Base-by-base conservation (phyloP, 768 basidiomycete genomes). In the Podaxis sp. region DNA sequence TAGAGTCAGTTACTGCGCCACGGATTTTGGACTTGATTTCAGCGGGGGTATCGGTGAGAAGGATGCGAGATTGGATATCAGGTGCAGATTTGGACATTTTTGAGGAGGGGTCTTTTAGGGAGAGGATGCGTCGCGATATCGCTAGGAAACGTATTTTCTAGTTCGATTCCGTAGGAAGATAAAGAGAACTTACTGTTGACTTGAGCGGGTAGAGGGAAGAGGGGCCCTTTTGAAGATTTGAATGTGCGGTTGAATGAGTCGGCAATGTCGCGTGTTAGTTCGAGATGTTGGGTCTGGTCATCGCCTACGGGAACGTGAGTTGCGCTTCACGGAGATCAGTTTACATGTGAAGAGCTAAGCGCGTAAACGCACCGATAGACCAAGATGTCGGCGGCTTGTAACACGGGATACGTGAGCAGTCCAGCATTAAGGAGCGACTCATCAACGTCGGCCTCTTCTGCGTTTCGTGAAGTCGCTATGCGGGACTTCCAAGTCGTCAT, bases 401-500 rank as follows among this genome's bases (percentile, higher is more conserved):
- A 80, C 12, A 96, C 86, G 0, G 96, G 96, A 73, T 98, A 97
- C 1, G 93, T 93, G 67, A 98, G 87, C 22, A 98, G 77, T 1
- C 96, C 96, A 0, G 88, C 82, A 63, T 94, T 93, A 1, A 97
- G 82, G 63, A 89, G 75, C 0, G 87, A 87, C 64, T 97, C 95
- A 69, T 93, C 88, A 10, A 95, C 80, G 65, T 93, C 88, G 3
- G 88, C 85, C 69, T 91, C 88, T 44, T 83, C 85, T 2, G 89
- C 86, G 68, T 94, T 94, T 54, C 90, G 80, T 8, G 87, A 84
- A 10, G 84, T 82, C 11, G 89, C 91, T 3, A 96, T 76, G 63
- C 91, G 87, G 10, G 90, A 84, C 85, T 98, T 99, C 95, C 96
- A 98, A 0, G 93, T 95, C 3, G 95, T 98, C 96, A 98, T 97